These are phyloP conservation scores for Lentinula detonsa DNA, from an alignment of 768 basidiomycete species.

Conservation along the genomic window DNA sequence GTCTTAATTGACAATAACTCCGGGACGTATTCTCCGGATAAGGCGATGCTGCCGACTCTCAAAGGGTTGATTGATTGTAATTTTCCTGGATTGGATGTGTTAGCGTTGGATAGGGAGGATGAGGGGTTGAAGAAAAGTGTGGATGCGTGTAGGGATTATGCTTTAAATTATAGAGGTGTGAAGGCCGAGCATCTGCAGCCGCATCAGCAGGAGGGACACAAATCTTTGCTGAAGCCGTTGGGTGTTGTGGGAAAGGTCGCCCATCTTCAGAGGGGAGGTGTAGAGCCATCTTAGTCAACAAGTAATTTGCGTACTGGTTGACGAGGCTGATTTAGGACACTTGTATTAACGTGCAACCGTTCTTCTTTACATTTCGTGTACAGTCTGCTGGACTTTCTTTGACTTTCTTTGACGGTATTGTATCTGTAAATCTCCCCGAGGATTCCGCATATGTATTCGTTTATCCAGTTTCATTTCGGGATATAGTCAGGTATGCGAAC, in stretches of 20 bases:
- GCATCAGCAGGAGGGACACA: slow-evolving; percentile 47
- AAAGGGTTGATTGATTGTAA: slow-evolving; percentile 65
- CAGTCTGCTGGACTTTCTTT: too few species aligned
- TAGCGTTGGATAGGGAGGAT: slow-evolving; percentile 51
- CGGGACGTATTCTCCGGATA: slow-evolving; percentile 79
- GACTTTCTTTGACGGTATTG: too few species aligned
- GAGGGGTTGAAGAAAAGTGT: slow-evolving; percentile 49
- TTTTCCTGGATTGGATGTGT: slow-evolving; percentile 57
- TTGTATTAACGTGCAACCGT: background rate
- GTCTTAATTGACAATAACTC: slow-evolving; percentile 83
- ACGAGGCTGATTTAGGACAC: background rate
- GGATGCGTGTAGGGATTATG: slow-evolving; percentile 66
- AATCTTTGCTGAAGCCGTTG: slow-evolving; percentile 36
- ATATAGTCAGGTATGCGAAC: too few species aligned
- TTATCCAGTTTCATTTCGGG: too few species aligned
- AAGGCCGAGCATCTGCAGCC: slow-evolving; percentile 59
- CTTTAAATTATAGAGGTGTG: slow-evolving; percentile 53
- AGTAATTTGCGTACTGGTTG: too few species aligned
- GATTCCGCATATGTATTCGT: too few species aligned
- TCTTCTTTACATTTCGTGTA: too few species aligned
- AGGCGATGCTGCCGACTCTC: slow-evolving; percentile 51
- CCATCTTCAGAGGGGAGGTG: background rate
- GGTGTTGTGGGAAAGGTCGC: background rate
- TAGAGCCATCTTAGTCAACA: background rate
- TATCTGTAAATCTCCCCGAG: too few species aligned